Conservation (phyloP, 2,329 filamentous ascomycete genomes). For the Exutisphaerella laricina region DNA sequence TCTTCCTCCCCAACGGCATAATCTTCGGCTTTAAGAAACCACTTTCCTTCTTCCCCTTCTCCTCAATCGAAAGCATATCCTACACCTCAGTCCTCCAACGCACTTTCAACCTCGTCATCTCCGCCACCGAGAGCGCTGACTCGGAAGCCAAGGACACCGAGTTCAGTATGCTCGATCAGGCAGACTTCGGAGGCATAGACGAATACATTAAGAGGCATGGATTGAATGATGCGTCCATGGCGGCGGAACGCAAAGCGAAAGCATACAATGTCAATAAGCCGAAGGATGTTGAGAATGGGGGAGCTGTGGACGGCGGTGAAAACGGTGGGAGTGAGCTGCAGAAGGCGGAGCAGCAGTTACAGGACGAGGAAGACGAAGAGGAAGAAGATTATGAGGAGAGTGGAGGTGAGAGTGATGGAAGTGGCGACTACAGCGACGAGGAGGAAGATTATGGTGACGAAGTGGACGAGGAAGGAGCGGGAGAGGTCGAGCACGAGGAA, state of each 20-base stretch:
- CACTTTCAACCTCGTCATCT: constrained; percentile 60
- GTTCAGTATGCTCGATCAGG: constrained; percentile 61
- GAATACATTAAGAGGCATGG: constrained; percentile 56
- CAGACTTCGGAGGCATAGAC: constrained; percentile 57
- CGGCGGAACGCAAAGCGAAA: constrained; percentile 55
- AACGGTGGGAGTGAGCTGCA: constrained; percentile 27
- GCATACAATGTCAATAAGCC: constrained; percentile 49
- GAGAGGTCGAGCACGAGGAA: constrained; percentile 15
- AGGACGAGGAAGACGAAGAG: constrained; percentile 32
- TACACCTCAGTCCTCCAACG: constrained; percentile 61
- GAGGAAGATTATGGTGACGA: constrained; percentile 24
- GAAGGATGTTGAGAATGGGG: constrained; percentile 22
- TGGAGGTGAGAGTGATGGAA: constrained; percentile 33
- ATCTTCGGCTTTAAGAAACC: constrained; percentile 63
- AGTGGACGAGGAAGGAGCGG: constrained; percentile 24
- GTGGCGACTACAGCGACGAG: constrained; percentile 30
- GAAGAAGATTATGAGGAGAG: constrained; percentile 33
- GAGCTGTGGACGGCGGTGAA: constrained; percentile 15
- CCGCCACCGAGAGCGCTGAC: constrained; percentile 18
- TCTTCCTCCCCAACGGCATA: constrained; percentile 56
- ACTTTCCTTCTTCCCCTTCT: constrained; percentile 57
- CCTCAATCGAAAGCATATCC: constrained; percentile 53
- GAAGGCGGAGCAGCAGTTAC: constrained; percentile 30
- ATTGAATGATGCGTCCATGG: constrained; percentile 59
- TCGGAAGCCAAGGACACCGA: constrained; percentile 49